A percentile compares a stretch with the other conserved stretches of the same genome.
phyloP scores from a whole-genome alignment of 352 stramenopile genomes.

The Phytophthora crassamura region DNA sequence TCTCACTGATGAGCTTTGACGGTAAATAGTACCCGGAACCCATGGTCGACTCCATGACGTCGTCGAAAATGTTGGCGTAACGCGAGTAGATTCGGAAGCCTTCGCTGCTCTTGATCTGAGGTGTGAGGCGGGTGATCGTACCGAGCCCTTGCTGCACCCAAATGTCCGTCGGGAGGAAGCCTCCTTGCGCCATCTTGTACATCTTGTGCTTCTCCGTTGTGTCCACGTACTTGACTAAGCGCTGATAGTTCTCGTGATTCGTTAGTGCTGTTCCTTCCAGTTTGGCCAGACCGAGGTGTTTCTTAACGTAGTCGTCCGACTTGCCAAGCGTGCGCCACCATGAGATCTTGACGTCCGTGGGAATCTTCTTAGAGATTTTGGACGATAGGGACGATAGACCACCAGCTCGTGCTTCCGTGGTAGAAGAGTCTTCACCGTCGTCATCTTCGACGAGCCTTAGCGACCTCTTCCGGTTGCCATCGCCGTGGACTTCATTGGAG shows the following conservation, averaged over 20 bases:
- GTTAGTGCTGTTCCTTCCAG: not conserved
- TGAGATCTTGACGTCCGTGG: not conserved
- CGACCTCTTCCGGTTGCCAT: not conserved
- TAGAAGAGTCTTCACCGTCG: not conserved
- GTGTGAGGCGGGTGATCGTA: not conserved
- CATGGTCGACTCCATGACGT: not conserved
- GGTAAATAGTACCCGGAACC: not conserved
- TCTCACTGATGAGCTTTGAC: not conserved
- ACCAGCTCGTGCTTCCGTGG: not conserved
- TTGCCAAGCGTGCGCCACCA: not conserved
- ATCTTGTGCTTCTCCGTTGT: not conserved
- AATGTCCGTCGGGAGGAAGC: not conserved
- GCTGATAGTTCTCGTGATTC: not conserved
- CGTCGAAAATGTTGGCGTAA: not conserved
- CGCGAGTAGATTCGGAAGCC: not conserved
- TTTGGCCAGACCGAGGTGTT: not conserved
- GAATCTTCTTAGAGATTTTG: conserved; percentile 1
- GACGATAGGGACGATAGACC: too few relatives aligned
- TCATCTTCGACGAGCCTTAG: not conserved
- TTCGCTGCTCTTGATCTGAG: not conserved
- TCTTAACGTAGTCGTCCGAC: not conserved
- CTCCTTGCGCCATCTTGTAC: not conserved
- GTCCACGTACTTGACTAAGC: not conserved
- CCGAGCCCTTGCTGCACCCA: not conserved
- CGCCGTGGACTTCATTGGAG: too few relatives aligned